These are phyloP conservation scores for Dionaea muscipula DNA, from an alignment of 179 eudicot species.

Conservation along the genomic window DNA sequence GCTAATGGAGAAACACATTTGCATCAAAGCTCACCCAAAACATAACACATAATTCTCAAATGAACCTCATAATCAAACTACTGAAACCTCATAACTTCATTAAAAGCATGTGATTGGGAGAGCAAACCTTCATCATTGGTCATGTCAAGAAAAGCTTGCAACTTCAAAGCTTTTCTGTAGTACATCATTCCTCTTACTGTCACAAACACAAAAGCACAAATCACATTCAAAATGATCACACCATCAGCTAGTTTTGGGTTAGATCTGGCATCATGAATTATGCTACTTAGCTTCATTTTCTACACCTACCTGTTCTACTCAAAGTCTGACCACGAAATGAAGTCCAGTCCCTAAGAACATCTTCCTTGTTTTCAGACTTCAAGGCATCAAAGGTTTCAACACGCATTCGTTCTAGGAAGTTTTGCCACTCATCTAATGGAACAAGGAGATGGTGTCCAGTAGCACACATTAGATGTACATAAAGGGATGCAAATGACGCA, in stretches of 20 bases:
- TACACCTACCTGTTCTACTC: slow-evolving; percentile 62
- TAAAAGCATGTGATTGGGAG: neutral
- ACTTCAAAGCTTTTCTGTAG: slow-evolving; percentile 73
- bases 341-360: slow-evolving; percentile 78
- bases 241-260: neutral
- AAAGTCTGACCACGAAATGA: slow-evolving; percentile 89
- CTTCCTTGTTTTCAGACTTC: slow-evolving; percentile 29
- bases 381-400: slow-evolving; percentile 32
- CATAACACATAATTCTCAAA: too few relatives aligned
- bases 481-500: neutral
- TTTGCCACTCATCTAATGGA: slow-evolving; percentile 72
- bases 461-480: neutral
- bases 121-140: slow-evolving; percentile 74
- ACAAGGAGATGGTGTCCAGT: neutral
- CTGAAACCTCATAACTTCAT: neutral
- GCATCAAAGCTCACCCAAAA: too few relatives aligned
- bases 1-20: too few relatives aligned
- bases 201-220: slow-evolving; percentile 12
- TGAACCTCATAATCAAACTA: too few relatives aligned
- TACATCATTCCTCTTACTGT: slow-evolving; percentile 99
- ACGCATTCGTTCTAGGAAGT: slow-evolving; percentile 69
- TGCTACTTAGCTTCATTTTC: neutral
- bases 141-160: slow-evolving; percentile 98
- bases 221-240: neutral
- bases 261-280: neutral